Evolutionary conservation across 2,329 filamentous ascomycete species (phyloP), one percentile per base, ranked within the genome.

Genomic region (Fusarium sp.): DNA sequence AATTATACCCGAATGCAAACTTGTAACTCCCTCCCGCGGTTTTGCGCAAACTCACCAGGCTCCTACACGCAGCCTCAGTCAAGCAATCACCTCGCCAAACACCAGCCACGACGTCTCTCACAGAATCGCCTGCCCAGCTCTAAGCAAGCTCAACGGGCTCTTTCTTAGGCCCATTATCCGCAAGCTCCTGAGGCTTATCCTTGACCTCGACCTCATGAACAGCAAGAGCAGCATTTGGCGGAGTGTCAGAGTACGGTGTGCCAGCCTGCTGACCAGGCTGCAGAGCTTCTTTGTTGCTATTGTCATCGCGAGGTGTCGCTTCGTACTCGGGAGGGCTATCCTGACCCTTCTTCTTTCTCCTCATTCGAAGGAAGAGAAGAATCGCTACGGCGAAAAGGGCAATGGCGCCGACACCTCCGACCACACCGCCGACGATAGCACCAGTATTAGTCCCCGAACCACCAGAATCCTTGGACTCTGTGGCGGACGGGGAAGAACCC

Each of bases 151-250:
- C 70, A 9, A 35, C 60, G 5, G 70, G 66, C 67, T 66, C 54
- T 30, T 48, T 70, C 35, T 52, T 48, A 4, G 34, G 23, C 30
- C 25, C 52, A 48, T 30, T 59, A 25, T 37, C 57, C 0, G 25
- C 27, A 39, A 73, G 70, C 60, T 72, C 70, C 23, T 72, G 66
- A 25, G 66, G 70, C 5, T 70, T 59, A 27, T 48, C 72, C 27
- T 62, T 50, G 16, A 41, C 70, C 13, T 73, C 65, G 14, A 66
- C 70, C 41, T 72, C 70, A 14, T 73, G 57, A 23, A 73, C 61
- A 18, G 45, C 41, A 48, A 5, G 4, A 30, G 25, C 48, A 25
- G 14, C 48, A 11, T 48, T 48, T 6, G 43, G 9, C 43, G 23
- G 43, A 48, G 43, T 27, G 11, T 70, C 65, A 25, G 57, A 72